These are phyloP conservation scores for Debaryomyces tyrocola DNA, from an alignment of 805 yeast genomes.

Conservation along the genomic window DNA sequence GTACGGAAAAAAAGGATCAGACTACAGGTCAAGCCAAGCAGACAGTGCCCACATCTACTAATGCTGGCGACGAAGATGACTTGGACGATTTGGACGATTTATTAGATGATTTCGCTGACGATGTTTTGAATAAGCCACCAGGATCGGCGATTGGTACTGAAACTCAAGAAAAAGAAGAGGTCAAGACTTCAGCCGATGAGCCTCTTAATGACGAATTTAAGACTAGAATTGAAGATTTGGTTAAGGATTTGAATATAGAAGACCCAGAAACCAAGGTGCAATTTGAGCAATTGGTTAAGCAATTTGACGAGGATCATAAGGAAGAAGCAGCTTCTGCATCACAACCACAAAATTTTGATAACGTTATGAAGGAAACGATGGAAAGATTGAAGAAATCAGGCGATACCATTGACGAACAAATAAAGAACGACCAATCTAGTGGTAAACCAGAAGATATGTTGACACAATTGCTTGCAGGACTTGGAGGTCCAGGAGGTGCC, in stretches of 20 bases:
- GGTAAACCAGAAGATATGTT: constrained; percentile 54
- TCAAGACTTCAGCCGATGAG: constrained; percentile 20
- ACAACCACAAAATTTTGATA: constrained; percentile 53
- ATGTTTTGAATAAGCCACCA: constrained; percentile 61
- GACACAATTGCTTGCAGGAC: constrained; percentile 55
- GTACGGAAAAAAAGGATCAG: not conserved
- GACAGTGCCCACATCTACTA: not conserved
- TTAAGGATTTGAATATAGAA: constrained; percentile 47
- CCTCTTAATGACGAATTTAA: constrained; percentile 34
- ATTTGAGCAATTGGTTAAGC: constrained; percentile 48
- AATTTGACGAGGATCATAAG: constrained; percentile 36
- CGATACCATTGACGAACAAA: constrained; percentile 61
- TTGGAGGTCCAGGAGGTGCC: constrained; percentile 35
- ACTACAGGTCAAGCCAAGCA: not conserved
- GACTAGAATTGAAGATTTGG: constrained; percentile 40
- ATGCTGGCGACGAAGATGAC: constrained; percentile 41
- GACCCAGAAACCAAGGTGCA: constrained; percentile 54
- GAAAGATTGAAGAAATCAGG: constrained; percentile 77
- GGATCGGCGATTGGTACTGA: constrained; percentile 38
- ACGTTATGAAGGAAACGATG: constrained; percentile 77
- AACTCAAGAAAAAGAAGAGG: constrained; percentile 5
- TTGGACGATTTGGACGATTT: constrained; percentile 79
- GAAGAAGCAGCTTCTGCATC: constrained; percentile 28
- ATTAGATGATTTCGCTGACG: constrained; percentile 81
- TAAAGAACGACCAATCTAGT: constrained; percentile 44